Evolutionary conservation across 768 basidiomycete species (phyloP), one percentile per base, ranked within the genome.

Genomic region (Cyclocybe cylindracea): DNA sequence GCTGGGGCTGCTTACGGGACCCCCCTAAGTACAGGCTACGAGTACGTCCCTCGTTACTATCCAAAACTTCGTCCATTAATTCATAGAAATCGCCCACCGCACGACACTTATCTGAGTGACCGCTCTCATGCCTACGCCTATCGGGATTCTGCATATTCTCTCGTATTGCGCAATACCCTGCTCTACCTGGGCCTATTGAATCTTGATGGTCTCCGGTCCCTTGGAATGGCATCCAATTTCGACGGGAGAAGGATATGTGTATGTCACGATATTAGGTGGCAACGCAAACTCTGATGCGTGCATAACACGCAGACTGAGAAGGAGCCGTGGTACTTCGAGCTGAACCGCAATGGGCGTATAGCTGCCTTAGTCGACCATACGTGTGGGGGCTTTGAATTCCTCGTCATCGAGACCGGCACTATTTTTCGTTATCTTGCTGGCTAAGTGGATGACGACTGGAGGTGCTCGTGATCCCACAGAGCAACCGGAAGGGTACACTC

Each of bases 361-460:
- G 86, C 87, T 7, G 77, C 79, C 33, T 69, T 89, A 38, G 71
- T 82, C 32, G 84, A 89, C 62, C 77, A 73, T 47, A 69, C 71
- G 11, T 75, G 79, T 50, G 70, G 79, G 46, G 69, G 80, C 53
- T 88, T 88, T 59, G 60, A 24, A 24, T 24, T 24, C 5, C 24
- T 55, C 5, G 77, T 89, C 36, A 90, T 90, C 57, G 89, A 91
- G 65, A 83, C 79, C 7, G 83, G 83, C 0, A 89, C 91, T 7
- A 91, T 94, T 51, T 66, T 92, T 49, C 66, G 91, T 11, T 92
- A 88, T 64, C 79, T 94, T 44, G 76, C 76, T n/a, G 82, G 87
- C 63, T 80, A 84, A 60, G 91, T 85, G 58, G 91, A 94, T 70
- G 79, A 70, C 56, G 79, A 88, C 10, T 66, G 76, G 62, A 75